Evolutionary conservation across 257 asterid species (phyloP).

Genomic region (Oldenlandia corymbosa): DNA sequence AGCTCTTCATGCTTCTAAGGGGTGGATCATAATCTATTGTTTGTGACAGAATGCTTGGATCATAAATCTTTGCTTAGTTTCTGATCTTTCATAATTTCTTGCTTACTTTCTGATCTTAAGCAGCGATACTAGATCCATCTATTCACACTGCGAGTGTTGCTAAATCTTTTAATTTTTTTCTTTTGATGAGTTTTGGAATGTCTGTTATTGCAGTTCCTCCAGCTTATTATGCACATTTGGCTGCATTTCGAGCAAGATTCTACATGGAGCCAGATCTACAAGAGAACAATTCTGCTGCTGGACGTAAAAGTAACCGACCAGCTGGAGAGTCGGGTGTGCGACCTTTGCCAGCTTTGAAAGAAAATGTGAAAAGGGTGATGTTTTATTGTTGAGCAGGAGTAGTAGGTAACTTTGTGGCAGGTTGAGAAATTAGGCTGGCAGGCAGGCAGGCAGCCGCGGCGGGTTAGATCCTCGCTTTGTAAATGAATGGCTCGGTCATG

Average conservation of each 20-base stretch:
- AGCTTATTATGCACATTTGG: constrained; percentile 92
- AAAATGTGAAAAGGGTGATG: constrained; percentile 95
- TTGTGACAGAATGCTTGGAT: neutral
- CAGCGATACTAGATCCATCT: neutral
- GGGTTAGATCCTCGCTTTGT: constrained; percentile 36
- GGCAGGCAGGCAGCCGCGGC: constrained; percentile 1
- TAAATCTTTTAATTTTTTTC: too few relatives aligned
- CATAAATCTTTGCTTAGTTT: neutral
- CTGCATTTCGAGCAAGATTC: constrained; percentile 95
- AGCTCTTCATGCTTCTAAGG: too few relatives aligned
- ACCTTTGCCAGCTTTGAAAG: constrained; percentile 85
- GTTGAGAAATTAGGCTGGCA: neutral
- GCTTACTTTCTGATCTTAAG: neutral
- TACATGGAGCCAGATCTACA: constrained; percentile 80
- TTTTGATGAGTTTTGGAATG: neutral
- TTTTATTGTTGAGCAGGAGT: constrained; percentile 51
- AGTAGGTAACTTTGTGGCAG: constrained; percentile 16
- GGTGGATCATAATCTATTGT: neutral
- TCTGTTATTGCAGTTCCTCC: constrained; percentile 68
- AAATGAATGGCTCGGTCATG: constrained; percentile 21
- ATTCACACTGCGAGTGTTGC: neutral
- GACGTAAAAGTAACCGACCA: constrained; percentile 33
- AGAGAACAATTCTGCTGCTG: constrained; percentile 37
- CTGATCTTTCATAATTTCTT: neutral
- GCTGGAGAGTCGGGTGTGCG: constrained; percentile 67